Base-by-base conservation (phyloP, 495 filamentous ascomycete species). In the Ramalina intermedia region DNA sequence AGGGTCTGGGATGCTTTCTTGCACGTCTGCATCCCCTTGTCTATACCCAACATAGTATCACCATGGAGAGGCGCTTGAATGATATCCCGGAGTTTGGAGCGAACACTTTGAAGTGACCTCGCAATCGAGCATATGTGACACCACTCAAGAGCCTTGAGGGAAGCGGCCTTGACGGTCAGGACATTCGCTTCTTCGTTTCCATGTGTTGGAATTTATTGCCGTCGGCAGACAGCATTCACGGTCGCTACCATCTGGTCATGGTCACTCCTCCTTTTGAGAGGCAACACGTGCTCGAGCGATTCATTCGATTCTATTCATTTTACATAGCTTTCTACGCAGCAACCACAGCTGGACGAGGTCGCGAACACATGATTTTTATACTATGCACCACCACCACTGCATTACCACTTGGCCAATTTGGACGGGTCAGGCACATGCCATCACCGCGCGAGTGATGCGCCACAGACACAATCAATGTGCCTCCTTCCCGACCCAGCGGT, bases 201-300 rank as follows among this genome's bases (percentile, higher is more conserved):
- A 45, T 29, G 18, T 29, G 8, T 23, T 12, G 18, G 24, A 23
- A 8, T 45, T 29, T 24, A 16, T n/a, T 45, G 24, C 20, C 9
- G 18, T 8, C 18, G 24, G 27, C 45, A 26, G 33, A 33, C 13
- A 11, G 12, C 4, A 23, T 24, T 38, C 7, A 54, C 41, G 49
- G 29, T 54, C 52, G 42, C 42, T 54, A 50, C 47, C 41, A 42
- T 42, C 52, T 49, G 46, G 47, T 14, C 21, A 49, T 54, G 46
- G 42, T 46, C 42, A 38, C 21, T 16, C 7, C 18, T 21, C 43
- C 13, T 21, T 37, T 8, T 18, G 24, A 33, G 37, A 38, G 26
- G 24, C 42, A 43, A 27, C 37, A 46, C 24, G 16, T 46, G 20
- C 37, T 46, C 51, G 24, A 14, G 3, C 23, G 20, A 18, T 41